Conservation (phyloP, 2,329 filamentous ascomycete genomes). For the Huntiella moniliformis region DNA sequence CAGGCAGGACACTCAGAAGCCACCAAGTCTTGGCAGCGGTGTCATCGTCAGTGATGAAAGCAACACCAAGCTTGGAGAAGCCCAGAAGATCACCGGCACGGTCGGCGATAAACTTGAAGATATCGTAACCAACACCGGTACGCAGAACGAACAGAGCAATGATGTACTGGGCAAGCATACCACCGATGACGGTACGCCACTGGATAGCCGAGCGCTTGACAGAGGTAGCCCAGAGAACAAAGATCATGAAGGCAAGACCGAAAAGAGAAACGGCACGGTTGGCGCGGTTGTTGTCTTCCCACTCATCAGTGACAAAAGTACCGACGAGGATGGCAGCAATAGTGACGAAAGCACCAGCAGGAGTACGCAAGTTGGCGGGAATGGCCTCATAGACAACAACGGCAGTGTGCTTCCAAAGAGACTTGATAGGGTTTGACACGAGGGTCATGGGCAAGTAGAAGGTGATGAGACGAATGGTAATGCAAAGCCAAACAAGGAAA, state of each 20-base stretch:
- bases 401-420: constrained; percentile 47
- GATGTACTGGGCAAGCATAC: constrained; percentile 76
- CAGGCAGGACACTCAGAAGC: constrained; percentile 61
- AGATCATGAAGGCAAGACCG: constrained; percentile 54
- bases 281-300: constrained; percentile 54
- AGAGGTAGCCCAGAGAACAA: constrained; percentile 50
- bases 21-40: constrained; percentile 44
- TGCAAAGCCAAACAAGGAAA: constrained; percentile 60
- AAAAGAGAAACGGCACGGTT: constrained; percentile 70
- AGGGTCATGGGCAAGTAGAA: constrained; percentile 52
- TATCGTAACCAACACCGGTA: constrained; percentile 64
- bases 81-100: constrained; percentile 56
- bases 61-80: constrained; percentile 54
- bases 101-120: constrained; percentile 73
- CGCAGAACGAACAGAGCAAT: constrained; percentile 76
- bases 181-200: constrained; percentile 71
- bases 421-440: constrained; percentile 46
- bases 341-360: constrained; percentile 43
- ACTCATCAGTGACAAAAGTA: constrained; percentile 53
- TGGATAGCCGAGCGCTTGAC: constrained; percentile 42
- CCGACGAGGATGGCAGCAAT: constrained; percentile 59
- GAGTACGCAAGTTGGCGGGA: constrained; percentile 35
- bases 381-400: constrained; percentile 39
- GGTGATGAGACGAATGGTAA: constrained; percentile 55
- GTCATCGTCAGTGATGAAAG: constrained; percentile 36